A percentile compares a stretch with the other conserved stretches of the same genome.
Evolutionary conservation across 2,329 filamentous ascomycete genomes (phyloP).

Genomic region (Xenosphaeropsis pyriputrescens): DNA sequence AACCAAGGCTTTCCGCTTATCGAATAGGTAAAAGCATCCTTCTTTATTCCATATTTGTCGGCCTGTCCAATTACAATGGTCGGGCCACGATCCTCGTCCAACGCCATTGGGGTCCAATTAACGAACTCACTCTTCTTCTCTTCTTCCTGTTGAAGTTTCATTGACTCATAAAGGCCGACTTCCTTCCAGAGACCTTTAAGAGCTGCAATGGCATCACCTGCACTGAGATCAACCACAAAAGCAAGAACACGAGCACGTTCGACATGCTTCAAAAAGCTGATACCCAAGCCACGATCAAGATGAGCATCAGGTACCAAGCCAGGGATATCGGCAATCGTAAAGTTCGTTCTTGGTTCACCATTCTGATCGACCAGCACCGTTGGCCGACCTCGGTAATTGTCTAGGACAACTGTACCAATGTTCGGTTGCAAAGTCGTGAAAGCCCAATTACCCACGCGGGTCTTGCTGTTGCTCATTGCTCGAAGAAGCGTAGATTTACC

Average conservation of each 20-base stretch:
- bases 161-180: slow-evolving; percentile 64
- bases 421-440: slow-evolving; percentile 94
- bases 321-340: slow-evolving; percentile 92
- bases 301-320: slow-evolving; percentile 88
- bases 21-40: too few species aligned
- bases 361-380: slow-evolving; percentile 24
- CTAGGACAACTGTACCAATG: slow-evolving; percentile 88
- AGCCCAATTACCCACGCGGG: slow-evolving; percentile 85
- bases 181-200: slow-evolving; percentile 80
- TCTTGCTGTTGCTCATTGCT: slow-evolving; percentile 74
- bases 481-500: slow-evolving; percentile 89
- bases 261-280: slow-evolving; percentile 86
- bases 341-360: slow-evolving; percentile 52
- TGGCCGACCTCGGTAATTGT: slow-evolving; percentile 70
- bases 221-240: slow-evolving; percentile 79
- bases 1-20: slow-evolving; percentile 97
- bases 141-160: slow-evolving; percentile 56
- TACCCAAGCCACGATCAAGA: slow-evolving; percentile 77
- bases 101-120: slow-evolving; percentile 35
- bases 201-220: slow-evolving; percentile 64
- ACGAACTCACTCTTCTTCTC: slow-evolving; percentile 50
- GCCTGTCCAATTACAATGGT: slow-evolving; percentile 4
- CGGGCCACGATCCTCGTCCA: slow-evolving; percentile 22
- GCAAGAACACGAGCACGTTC: slow-evolving; percentile 86
- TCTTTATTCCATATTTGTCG: too few species aligned